phyloP scores from a whole-genome alignment of 768 basidiomycete species.

The Lyophyllum decastes region DNA sequence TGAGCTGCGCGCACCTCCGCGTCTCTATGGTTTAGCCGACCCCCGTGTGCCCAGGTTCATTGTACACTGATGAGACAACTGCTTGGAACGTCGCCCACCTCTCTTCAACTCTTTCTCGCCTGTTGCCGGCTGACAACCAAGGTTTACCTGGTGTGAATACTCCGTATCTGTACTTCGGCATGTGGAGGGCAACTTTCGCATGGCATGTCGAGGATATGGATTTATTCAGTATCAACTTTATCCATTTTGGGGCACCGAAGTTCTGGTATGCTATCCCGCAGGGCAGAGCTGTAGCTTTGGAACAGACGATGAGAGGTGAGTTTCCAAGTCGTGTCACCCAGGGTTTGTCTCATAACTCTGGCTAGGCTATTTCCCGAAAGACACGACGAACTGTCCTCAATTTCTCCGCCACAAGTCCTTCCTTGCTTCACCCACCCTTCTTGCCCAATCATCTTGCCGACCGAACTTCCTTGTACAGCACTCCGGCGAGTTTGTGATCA shows the following conservation, averaged over 20 bases:
- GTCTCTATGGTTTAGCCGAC: not conserved
- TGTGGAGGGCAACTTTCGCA: slow-evolving; percentile 98
- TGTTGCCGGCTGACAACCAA: slow-evolving; percentile 66
- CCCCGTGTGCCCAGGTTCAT: slow-evolving; percentile 45
- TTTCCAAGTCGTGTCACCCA: not conserved
- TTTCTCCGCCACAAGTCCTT: slow-evolving; percentile 97
- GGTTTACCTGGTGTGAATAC: slow-evolving; percentile 94
- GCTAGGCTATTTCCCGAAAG: slow-evolving; percentile 86
- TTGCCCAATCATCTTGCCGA: slow-evolving; percentile 75
- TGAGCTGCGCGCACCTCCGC: slow-evolving; percentile 33
- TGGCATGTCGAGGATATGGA: slow-evolving; percentile 99
- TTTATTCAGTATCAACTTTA: slow-evolving; percentile 97
- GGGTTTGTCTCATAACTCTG: not conserved
- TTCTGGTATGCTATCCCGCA: slow-evolving; percentile 98
- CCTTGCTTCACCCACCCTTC: slow-evolving; percentile 82
- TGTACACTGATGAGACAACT: slow-evolving; percentile 75
- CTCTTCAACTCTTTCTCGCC: slow-evolving; percentile 80
- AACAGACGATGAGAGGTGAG: slow-evolving; percentile 85
- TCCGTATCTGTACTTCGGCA: slow-evolving; percentile 97
- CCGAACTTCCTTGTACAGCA: slow-evolving; percentile 92
- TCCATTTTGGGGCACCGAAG: slow-evolving; percentile 97
- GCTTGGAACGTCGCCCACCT: slow-evolving; percentile 95
- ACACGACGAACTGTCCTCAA: slow-evolving; percentile 83
- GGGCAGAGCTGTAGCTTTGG: slow-evolving; percentile 77
- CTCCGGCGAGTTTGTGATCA: slow-evolving; percentile 95